Evolutionary conservation across 1,139 yeast species (phyloP).

Genomic region (Lodderomyces metapsilosis): DNA sequence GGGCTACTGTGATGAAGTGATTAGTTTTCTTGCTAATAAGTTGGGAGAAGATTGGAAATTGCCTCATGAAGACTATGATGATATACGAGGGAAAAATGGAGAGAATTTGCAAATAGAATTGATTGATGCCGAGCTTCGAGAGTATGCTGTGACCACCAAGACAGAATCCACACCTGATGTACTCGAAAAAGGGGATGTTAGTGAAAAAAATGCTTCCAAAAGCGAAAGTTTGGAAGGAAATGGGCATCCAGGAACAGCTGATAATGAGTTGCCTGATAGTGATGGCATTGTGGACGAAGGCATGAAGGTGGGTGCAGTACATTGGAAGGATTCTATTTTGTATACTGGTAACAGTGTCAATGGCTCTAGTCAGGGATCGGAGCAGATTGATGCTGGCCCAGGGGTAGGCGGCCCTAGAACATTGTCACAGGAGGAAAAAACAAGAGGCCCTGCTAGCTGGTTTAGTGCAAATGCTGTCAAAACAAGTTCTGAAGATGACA

Average conservation of each 20-base stretch:
- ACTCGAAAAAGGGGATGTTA: neutral
- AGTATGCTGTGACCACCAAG: slow-evolving; percentile 15
- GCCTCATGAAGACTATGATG: slow-evolving; percentile 45
- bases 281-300: neutral
- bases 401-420: neutral
- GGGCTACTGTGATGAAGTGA: slow-evolving; percentile 88
- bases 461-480: no score
- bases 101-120: slow-evolving; percentile 19
- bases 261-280: neutral
- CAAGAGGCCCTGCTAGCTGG: no score
- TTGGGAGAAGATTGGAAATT: slow-evolving; percentile 61
- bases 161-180: slow-evolving; percentile 1
- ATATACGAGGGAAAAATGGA: slow-evolving; percentile 19
- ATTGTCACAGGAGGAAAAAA: no score
- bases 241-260: neutral
- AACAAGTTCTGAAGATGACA: no score
- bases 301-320: neutral
- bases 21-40: slow-evolving; percentile 58
- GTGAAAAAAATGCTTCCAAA: neutral
- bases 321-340: neutral
- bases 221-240: neutral
- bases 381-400: neutral
- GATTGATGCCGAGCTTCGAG: slow-evolving; percentile 24
- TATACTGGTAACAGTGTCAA: neutral
- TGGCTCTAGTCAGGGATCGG: neutral